Conservation (phyloP, 345 rosid genomes). For the Rhodomyrtus tomentosa region DNA sequence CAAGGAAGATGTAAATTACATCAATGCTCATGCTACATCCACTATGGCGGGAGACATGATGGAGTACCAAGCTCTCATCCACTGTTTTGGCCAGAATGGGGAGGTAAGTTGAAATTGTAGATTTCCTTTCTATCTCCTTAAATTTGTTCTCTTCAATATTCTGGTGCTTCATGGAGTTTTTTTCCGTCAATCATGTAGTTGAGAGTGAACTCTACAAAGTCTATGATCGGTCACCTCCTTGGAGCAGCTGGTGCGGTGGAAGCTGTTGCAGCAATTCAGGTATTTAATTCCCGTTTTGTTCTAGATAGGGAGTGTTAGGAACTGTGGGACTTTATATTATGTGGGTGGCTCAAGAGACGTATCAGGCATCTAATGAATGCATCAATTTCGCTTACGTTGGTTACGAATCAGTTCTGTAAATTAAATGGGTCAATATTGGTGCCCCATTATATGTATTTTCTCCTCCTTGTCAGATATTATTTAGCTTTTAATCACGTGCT, state of each 20-base stretch:
- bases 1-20: slow-evolving; percentile 44
- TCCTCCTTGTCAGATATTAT: background rate
- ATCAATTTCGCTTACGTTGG: background rate
- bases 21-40: slow-evolving; percentile 96
- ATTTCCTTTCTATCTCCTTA: background rate
- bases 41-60: slow-evolving; percentile 82
- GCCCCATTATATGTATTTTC: background rate
- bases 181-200: slow-evolving; percentile 25
- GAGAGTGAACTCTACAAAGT: slow-evolving; percentile 80
- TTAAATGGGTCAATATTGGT: background rate
- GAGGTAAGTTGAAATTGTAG: slow-evolving; percentile 27
- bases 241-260: slow-evolving; percentile 98
- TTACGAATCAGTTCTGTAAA: background rate
- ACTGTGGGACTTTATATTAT: background rate
- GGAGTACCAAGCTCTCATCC: slow-evolving; percentile 70
- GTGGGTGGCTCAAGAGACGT: background rate
- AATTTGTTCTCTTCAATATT: background rate
- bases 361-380: background rate
- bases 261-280: slow-evolving; percentile 85
- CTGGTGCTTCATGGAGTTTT: slow-evolving; percentile 3
- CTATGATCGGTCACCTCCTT: slow-evolving; percentile 88
- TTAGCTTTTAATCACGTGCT: background rate
- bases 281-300: slow-evolving; percentile 3
- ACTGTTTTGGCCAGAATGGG: slow-evolving; percentile 70
- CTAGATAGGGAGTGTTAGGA: background rate